Conservation (phyloP, 306 rosid species). For the Ceratonia siliqua region DNA sequence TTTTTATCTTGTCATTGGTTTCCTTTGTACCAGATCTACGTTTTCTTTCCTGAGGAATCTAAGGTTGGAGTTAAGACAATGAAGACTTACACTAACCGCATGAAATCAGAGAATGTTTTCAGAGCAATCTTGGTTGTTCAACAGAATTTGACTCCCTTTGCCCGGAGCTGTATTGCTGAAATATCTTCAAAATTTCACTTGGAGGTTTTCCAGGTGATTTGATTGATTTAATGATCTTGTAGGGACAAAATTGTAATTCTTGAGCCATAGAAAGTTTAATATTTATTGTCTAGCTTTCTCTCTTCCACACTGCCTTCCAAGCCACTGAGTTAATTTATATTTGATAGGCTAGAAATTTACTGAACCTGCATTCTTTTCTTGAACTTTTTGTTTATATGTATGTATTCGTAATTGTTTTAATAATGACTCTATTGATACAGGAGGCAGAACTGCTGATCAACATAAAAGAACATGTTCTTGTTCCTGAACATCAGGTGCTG, state of each 20-base stretch:
- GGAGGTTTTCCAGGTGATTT: slow-evolving; percentile 84
- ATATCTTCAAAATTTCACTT: slow-evolving; percentile 55
- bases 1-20: slow-evolving; percentile 9
- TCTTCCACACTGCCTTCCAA: not conserved
- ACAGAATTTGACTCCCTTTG: slow-evolving; percentile 65
- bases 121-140: slow-evolving; percentile 73
- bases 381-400: not conserved
- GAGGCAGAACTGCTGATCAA: slow-evolving; percentile 71
- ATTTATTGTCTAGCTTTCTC: not conserved
- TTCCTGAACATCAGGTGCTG: slow-evolving; percentile 70
- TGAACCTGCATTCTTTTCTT: not conserved
- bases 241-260: not conserved
- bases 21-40: slow-evolving; percentile 54
- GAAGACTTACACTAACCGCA: slow-evolving; percentile 64
- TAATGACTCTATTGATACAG: slow-evolving; percentile 35
- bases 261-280: not conserved
- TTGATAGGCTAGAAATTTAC: not conserved
- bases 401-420: not conserved
- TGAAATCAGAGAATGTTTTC: slow-evolving; percentile 71
- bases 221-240: not conserved
- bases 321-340: not conserved
- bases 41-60: slow-evolving; percentile 74
- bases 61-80: slow-evolving; percentile 74
- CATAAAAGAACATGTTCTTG: slow-evolving; percentile 68
- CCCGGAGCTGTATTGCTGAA: slow-evolving; percentile 51